Conservation (phyloP, 2,329 filamentous ascomycete species). For the Myriosclerotinia scirpicola region DNA sequence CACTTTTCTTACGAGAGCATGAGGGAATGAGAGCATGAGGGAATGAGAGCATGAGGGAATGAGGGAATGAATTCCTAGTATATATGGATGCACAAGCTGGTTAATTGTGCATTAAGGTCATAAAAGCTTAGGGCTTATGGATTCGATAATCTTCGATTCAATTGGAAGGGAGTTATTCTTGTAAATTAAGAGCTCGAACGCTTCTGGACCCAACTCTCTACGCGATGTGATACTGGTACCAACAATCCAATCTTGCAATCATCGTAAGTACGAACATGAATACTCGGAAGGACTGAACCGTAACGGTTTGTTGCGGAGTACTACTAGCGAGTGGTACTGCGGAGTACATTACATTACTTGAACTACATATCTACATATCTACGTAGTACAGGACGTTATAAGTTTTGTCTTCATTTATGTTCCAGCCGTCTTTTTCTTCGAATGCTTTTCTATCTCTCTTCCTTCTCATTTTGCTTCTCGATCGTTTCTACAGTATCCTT, state of each 20-base stretch:
- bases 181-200: not conserved
- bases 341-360: not conserved
- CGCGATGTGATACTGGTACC: not conserved
- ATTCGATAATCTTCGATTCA: not conserved
- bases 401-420: not conserved
- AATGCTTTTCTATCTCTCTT: not conserved
- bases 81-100: not conserved
- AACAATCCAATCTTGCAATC: not conserved
- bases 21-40: not conserved
- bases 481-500: too few relatives aligned
- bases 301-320: not conserved
- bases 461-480: not conserved
- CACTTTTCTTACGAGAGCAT: not conserved
- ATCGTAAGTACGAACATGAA: not conserved
- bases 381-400: too few relatives aligned
- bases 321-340: too few relatives aligned
- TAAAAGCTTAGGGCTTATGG: slow-evolving; percentile 2
- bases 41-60: too few relatives aligned
- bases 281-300: not conserved
- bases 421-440: too few relatives aligned
- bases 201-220: not conserved
- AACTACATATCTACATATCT: not conserved
- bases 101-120: not conserved
- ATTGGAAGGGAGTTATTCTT: not conserved
- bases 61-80: not conserved